phyloP scores from a whole-genome alignment of 805 yeast genomes.

The Hermanozyma aechmeae region DNA sequence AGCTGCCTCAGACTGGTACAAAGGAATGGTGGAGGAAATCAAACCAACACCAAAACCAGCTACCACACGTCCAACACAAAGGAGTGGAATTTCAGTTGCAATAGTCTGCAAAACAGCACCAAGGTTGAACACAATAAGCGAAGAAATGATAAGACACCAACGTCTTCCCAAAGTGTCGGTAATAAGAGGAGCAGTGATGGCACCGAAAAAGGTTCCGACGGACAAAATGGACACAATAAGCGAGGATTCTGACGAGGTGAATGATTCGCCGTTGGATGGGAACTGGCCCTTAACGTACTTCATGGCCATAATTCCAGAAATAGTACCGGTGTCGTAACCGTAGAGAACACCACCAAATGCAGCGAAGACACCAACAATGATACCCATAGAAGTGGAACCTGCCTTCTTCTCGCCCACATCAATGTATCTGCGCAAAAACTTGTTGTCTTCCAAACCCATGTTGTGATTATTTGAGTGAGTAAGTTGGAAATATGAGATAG shows the following conservation, averaged over 20 bases:
- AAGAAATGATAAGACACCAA: slow-evolving; percentile 24
- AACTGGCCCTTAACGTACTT: slow-evolving; percentile 21
- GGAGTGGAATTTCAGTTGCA: slow-evolving; percentile 23
- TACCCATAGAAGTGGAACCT: slow-evolving; percentile 32
- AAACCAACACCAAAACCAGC: slow-evolving; percentile 36
- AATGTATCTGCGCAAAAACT: slow-evolving; percentile 22
- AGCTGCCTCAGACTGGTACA: slow-evolving; percentile 31
- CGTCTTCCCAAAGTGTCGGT: slow-evolving; percentile 32
- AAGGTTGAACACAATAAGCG: slow-evolving; percentile 23
- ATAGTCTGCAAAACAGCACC: slow-evolving; percentile 32
- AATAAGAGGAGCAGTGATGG: slow-evolving; percentile 26
- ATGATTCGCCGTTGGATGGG: slow-evolving; percentile 8
- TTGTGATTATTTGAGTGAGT: too few species aligned
- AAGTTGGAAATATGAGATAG: too few species aligned
- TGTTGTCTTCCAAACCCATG: slow-evolving; percentile 33
- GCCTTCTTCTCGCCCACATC: slow-evolving; percentile 39
- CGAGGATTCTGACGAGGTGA: slow-evolving; percentile 14
- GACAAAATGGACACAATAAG: slow-evolving; percentile 24
- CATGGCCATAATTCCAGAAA: slow-evolving; percentile 34
- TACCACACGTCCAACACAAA: slow-evolving; percentile 28
- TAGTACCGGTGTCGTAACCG: slow-evolving; percentile 36
- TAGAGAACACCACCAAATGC: slow-evolving; percentile 33
- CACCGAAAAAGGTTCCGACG: slow-evolving; percentile 34
- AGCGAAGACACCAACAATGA: slow-evolving; percentile 30
- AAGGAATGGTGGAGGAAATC: slow-evolving; percentile 29